Evolutionary conservation across 371 early-diverging fungal species (phyloP).

Genomic region (Mucor saturninus): DNA sequence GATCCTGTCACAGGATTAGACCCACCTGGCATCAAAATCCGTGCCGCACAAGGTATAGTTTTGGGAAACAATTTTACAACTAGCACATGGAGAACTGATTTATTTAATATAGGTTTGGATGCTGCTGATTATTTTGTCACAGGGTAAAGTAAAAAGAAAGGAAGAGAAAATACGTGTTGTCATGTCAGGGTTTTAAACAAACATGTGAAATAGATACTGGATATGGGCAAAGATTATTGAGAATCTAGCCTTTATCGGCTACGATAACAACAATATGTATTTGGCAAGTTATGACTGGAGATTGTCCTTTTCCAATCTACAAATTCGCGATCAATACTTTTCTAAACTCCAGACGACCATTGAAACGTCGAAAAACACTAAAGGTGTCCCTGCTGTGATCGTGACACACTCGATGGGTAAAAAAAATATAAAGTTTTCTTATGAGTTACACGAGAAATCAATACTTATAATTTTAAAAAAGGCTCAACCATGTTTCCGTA

Average conservation of each 20-base stretch:
- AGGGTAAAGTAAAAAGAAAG: conserved; percentile 39
- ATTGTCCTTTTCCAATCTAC: conserved; percentile 81
- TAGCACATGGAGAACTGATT: no score
- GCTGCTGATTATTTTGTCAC: conserved; percentile 95
- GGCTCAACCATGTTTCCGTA: conserved; percentile 71
- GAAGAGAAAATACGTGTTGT: not conserved
- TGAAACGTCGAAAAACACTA: conserved; percentile 59
- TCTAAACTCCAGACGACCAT: conserved; percentile 78
- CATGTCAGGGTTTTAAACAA: not conserved
- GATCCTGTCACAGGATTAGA: conserved; percentile 88
- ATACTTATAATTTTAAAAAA: not conserved
- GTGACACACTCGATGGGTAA: conserved; percentile 71
- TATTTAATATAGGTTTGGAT: conserved; percentile 54
- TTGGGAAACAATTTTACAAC: no score
- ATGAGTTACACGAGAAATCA: not conserved
- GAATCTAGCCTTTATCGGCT: conserved; percentile 88
- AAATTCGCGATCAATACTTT: conserved; percentile 87
- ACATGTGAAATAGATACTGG: conserved; percentile 65
- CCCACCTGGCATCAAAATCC: conserved; percentile 80
- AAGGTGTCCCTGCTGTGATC: conserved; percentile 68
- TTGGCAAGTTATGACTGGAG: conserved; percentile 96
- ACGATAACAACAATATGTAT: conserved; percentile 87
- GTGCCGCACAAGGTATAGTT: conserved; percentile 77
- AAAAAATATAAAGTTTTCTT: not conserved
- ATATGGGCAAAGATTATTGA: conserved; percentile 89